Evolutionary conservation across 1,284 basidiomycete genomes (phyloP), one percentile per base, ranked within the genome.

Genomic region (Rugosomyces carneus): DNA sequence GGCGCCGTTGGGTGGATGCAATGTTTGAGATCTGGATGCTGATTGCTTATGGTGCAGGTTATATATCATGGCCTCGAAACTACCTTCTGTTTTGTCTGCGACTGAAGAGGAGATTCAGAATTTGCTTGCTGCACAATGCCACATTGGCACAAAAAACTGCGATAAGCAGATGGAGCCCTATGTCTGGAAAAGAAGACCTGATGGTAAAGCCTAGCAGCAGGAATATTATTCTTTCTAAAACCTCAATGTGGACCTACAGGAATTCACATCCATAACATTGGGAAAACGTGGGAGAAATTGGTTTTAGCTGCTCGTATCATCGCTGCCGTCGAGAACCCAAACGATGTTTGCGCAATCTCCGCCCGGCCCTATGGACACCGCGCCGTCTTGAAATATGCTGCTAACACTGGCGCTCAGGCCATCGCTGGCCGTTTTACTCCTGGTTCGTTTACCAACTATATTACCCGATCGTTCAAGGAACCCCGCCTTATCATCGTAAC

Each of bases 231-330:
- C 18, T 34, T n/a, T n/a, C n/a, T 44, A 15, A 34, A 38, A 51
- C 46, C 24, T 21, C 32, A 32, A 26, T 46, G 40, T 11, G 40
- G 36, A 36, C 18, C 32, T 10, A 64, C 8, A 93, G 90, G 93
- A 60, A 93, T 98, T 71, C 87, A 98, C 76, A 75, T 99, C 63
- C 73, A 98, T 64, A 97, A 99, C 85, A 86, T 98, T 60, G 94
- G 94, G 66, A 98, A 98, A 84, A 99, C 95, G 58, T 98, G 94
- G 95, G 93, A 98, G 75, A 99, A 99, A 76, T 81, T 99, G 57
- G 90, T 96, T 55, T 78, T 95, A 60, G 93, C 93, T 52, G 93
- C 93, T 53, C 89, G 93, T 68, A 81, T 95, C 64, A 93, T 95
- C 62, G 91, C 91, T 57, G 84, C 90, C 49, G 85, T 98, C 60